Evolutionary conservation across 371 early-diverging fungal genomes (phyloP), one percentile per base, ranked within the genome.

Genomic region (Haplosporangium sp.): DNA sequence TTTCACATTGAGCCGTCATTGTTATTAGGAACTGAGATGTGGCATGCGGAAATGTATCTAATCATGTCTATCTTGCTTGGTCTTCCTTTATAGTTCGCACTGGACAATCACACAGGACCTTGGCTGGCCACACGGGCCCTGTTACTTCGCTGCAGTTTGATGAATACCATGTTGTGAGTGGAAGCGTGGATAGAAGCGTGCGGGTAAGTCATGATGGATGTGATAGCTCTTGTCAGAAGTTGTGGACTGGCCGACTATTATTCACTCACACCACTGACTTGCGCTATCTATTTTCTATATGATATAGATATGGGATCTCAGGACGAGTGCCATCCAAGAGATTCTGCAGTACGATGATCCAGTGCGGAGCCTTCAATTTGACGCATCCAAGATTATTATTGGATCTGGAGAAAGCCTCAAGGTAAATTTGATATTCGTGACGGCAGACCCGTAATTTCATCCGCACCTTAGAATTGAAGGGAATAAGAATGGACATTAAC

Each of bases 91-190:
- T 40, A 89, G 90, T 93, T 59, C 86, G 95, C 47, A 91, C 93
- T 10, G 93, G 92, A 14, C 91, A 93, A 67, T 88, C 91, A 16
- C 95, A 95, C 73, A 85, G 95, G 29, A 89, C 91, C 45, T 73
- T 96, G 50, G 76, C 86, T 55, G 90, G 91, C 1, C 95, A 97
- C 73, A 77, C 85, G 38, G 89, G 85, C 41, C 87, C 92, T 0
- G 85, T 95, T 52, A 91, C 93, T 6, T 86, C 88, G 14, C 64
- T 96, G 46, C 89, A 90, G 54, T 95, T 96, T 81, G 93, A 96
- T 81, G 91, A 93, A 51, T 83, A 83, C 20, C 87, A 89, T 45
- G 84, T 98, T 14, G 87, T 95, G 8, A 92, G 93, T 23, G 95
- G 95, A 12, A 89, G 93, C 56, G 66, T 88, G 48, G 97, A 98